Conservation (phyloP, 1,284 basidiomycete genomes). For the Fomitopsis pinicola region DNA sequence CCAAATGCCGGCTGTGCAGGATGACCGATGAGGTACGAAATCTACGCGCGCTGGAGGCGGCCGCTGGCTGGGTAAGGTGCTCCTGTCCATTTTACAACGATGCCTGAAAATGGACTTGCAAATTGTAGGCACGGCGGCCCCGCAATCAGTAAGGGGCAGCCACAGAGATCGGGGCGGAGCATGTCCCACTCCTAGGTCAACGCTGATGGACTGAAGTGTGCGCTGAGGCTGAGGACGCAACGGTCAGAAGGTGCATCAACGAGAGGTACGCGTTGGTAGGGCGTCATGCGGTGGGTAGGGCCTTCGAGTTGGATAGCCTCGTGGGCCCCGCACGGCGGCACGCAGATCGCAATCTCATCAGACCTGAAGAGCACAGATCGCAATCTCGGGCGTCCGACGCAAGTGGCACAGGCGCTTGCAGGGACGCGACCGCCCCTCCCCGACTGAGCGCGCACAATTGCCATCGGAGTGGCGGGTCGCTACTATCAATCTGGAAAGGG, state of each 20-base stretch:
- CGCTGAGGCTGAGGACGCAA: not conserved
- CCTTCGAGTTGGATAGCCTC: constrained; percentile 7
- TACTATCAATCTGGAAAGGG: constrained; percentile 1
- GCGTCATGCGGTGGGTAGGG: not conserved
- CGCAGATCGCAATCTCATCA: constrained; percentile 8
- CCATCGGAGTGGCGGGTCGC: not conserved
- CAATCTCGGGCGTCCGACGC: constrained; percentile 2
- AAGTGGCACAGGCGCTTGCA: not conserved
- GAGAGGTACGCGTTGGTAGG: not conserved
- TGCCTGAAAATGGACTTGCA: not conserved
- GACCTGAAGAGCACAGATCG: constrained; percentile 6
- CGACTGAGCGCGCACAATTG: constrained; percentile 2
- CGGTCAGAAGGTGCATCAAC: not conserved
- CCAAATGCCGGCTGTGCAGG: not conserved
- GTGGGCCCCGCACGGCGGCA: not conserved
- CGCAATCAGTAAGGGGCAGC: not conserved
- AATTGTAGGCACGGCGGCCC: not conserved
- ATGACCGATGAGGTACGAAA: not conserved
- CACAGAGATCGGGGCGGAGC: not conserved
- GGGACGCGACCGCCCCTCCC: not conserved
- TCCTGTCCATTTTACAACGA: not conserved
- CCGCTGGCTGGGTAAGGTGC: not conserved
- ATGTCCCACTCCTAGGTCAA: not conserved
- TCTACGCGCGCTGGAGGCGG: not conserved
- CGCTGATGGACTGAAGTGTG: not conserved